phyloP scores from a whole-genome alignment of 192 early-diverging fungal species.

The Backusella parvicylindrica region DNA sequence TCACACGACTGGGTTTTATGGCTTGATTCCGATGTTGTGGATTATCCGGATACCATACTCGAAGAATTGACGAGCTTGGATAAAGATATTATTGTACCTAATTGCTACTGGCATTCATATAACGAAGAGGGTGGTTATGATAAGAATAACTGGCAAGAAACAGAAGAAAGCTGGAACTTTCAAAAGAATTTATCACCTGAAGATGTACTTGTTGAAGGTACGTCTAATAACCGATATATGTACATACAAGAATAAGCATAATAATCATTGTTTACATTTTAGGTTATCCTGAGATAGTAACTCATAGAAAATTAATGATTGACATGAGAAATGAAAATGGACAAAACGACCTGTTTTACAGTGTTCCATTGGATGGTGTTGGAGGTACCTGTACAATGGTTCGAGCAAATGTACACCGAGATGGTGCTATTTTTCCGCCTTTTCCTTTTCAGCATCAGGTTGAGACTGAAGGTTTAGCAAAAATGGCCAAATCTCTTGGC shows the following conservation, averaged over 20 bases:
- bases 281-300: slow-evolving; percentile 42
- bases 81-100: slow-evolving; percentile 68
- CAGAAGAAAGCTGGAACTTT: slow-evolving; percentile 45
- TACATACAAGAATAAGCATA: neutral
- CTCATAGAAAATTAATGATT: slow-evolving; percentile 42
- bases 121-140: slow-evolving; percentile 57
- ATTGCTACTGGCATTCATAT: slow-evolving; percentile 42
- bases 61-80: slow-evolving; percentile 57
- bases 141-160: slow-evolving; percentile 70
- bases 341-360: slow-evolving; percentile 29
- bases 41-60: slow-evolving; percentile 58
- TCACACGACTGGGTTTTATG: slow-evolving; percentile 68
- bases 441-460: slow-evolving; percentile 63
- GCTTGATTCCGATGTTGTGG: slow-evolving; percentile 70
- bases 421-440: slow-evolving; percentile 61
- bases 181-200: slow-evolving; percentile 32
- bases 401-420: slow-evolving; percentile 61
- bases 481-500: slow-evolving; percentile 61
- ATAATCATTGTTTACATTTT: neutral
- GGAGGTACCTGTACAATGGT: slow-evolving; percentile 68
- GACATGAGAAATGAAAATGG: slow-evolving; percentile 32
- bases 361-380: slow-evolving; percentile 59
- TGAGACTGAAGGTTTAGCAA: slow-evolving; percentile 73
- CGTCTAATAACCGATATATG: neutral
- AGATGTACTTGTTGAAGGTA: slow-evolving; percentile 50